Base-by-base conservation (phyloP, 345 rosid genomes). In the Gossypium herbaceum region DNA sequence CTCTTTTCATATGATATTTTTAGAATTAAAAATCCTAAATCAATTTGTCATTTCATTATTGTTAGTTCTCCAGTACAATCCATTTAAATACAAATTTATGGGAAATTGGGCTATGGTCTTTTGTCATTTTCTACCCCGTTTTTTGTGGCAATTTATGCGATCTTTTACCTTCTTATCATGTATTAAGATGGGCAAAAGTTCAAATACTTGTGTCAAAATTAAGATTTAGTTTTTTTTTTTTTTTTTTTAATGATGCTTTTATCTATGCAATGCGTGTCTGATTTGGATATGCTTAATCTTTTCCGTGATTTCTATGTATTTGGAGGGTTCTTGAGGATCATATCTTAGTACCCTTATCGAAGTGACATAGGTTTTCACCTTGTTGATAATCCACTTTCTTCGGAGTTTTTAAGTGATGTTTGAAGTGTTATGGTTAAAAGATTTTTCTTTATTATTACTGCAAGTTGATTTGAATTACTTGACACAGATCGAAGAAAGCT, bases 401-500 rank as follows among this genome's bases (percentile, higher is more conserved):
- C 1, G 41, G 41, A 5, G 1, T 34, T 34, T 34, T 34, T 34
- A 34, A 34, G 41, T 4, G 41, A 34, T 34, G 41, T 34, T 34
- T 34, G 41, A 50, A 13, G 13, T 50, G 54, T 50, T 44, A 44
- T n/a, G 51, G 17, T 44, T 65, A 19, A n/a, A 65, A 22, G 71
- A 68, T 13, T 48, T 68, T 24, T 25, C 57, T 25, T 50, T 48
- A 34, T 25, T 48, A n/a, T 25, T 48, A 8, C 20, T 24, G 20
- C 43, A 48, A 48, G 22, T 68, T 48, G 15, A 25, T 48, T 48
- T 48, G 55, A 20, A 7, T 68, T 10, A 15, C 22, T 50, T 45
- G 44, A 22, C 71, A 16, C 91, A 92, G 99, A 90, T 82, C 77
- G 88, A 74, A 81, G 92, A 77, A 82, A 85, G 81, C 85, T 89